Conservation (phyloP, 495 filamentous ascomycete genomes). For the Entonaema liquescens region DNA sequence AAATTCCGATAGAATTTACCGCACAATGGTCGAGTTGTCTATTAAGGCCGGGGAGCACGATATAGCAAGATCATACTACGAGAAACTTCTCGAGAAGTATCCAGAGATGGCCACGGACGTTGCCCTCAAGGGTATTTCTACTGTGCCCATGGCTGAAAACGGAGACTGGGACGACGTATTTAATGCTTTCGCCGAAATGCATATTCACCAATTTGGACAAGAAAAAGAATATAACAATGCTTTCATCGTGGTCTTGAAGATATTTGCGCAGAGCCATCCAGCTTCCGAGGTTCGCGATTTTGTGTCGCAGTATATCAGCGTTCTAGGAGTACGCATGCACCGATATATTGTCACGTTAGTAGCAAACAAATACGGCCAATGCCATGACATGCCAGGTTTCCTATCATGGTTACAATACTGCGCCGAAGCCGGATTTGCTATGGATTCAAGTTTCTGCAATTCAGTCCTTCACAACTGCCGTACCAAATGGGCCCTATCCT, state of each 20-base stretch:
- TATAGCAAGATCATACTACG: slow-evolving; percentile 44
- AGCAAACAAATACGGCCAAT: slow-evolving; percentile 54
- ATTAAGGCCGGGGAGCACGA: slow-evolving; percentile 47
- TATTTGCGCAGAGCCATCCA: slow-evolving; percentile 52
- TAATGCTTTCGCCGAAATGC: slow-evolving; percentile 48
- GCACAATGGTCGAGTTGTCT: slow-evolving; percentile 52
- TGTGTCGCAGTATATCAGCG: slow-evolving; percentile 46
- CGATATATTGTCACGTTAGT: slow-evolving; percentile 54
- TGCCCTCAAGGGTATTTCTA: slow-evolving; percentile 50
- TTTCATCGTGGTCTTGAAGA: slow-evolving; percentile 57
- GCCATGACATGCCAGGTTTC: slow-evolving; percentile 51
- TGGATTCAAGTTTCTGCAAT: slow-evolving; percentile 53
- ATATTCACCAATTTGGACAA: slow-evolving; percentile 6
- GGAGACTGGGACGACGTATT: slow-evolving; percentile 59
- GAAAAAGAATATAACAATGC: slow-evolving; percentile 39
- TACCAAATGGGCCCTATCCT: slow-evolving; percentile 50
- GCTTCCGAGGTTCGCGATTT: slow-evolving; percentile 55
- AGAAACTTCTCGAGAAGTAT: slow-evolving; percentile 25
- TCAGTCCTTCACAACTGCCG: slow-evolving; percentile 52
- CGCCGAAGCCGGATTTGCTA: slow-evolving; percentile 40
- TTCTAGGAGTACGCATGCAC: slow-evolving; percentile 47
- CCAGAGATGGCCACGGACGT: slow-evolving; percentile 40
- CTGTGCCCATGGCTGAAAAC: slow-evolving; percentile 48
- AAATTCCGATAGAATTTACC: slow-evolving; percentile 44
- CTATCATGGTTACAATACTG: slow-evolving; percentile 52